Base-by-base conservation (phyloP, 176 grass and related monocot genomes). In the Avena eriantha region DNA sequence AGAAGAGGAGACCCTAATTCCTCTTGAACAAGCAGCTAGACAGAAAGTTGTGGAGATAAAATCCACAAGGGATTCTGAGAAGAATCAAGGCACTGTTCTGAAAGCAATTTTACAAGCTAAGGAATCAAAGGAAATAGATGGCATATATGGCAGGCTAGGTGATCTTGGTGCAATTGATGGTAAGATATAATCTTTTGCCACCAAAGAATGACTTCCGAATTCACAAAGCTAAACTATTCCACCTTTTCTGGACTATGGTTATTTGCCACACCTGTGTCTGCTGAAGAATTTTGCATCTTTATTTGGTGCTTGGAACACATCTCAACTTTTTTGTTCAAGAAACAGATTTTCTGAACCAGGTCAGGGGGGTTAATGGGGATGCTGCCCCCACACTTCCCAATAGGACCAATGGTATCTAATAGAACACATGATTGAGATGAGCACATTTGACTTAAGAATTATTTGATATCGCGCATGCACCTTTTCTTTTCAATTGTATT, bases 131-230 rank as follows among this genome's bases (percentile, higher is more conserved):
- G 88, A 98, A 83, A 98, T 98, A 78, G 84, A 92, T 77, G 97
- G 97, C 78, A 98, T 96, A 87, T 91, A 91, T 94, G 97, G 97
- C 10, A 86, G 97, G 66, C 86, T 98, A 73, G 94, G 97, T 88
- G 92, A 98, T 82, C 90, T 98, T 77, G 97, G 94, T 54, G 93
- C 97, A 90, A 98, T 98, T 35, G 87, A 94, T 78, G 92, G 97
- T 98, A 92, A 84, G 69, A 80, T 88, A 17, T 90, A 50, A 41
- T 85, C 46, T 12, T 23, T 78, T 39, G 2, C 21, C 31, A 80
- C 45, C 54, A 79, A 79, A 53, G 8, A 88, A 79, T 78, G 29
- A 50, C 49, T 34, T 51, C 17, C 10, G 10, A 76, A 76, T 31
- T 7, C 19, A 12, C 36, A 5, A 16, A 75, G 13, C 47, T 21